phyloP scores from a whole-genome alignment of 2,329 filamentous ascomycete species.

The Fusarium penzigii region DNA sequence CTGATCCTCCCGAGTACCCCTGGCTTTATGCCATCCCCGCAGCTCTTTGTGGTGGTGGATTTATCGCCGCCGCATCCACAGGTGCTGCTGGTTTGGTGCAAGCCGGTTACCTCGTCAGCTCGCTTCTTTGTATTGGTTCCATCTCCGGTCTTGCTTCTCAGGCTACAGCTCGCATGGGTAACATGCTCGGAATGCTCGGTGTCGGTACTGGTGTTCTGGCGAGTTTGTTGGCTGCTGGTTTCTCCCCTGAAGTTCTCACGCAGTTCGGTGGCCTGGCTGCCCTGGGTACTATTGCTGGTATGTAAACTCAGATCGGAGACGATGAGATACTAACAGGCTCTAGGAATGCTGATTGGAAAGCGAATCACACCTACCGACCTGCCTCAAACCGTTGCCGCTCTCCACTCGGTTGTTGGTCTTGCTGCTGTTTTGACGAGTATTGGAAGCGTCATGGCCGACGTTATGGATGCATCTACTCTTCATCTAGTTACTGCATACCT shows the following conservation, averaged over 20 bases:
- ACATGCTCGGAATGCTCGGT: constrained; percentile 83
- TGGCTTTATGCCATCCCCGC: constrained; percentile 84
- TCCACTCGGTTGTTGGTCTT: constrained; percentile 88
- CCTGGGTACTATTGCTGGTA: constrained; percentile 65
- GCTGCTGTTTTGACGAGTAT: constrained; percentile 88
- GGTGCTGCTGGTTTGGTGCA: constrained; percentile 84
- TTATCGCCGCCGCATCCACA: constrained; percentile 75
- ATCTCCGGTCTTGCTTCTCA: constrained; percentile 82
- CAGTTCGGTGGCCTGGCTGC: constrained; percentile 80
- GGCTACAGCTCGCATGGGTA: constrained; percentile 79
- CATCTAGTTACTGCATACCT: constrained; percentile 86
- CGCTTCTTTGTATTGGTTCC: constrained; percentile 81
- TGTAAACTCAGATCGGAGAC: constrained; percentile 3
- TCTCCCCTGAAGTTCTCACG: constrained; percentile 73
- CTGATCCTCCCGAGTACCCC: constrained; percentile 84
- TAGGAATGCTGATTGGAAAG: constrained; percentile 74
- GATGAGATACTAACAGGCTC: constrained; percentile 8
- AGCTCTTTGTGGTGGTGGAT: constrained; percentile 76
- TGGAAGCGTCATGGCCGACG: constrained; percentile 77
- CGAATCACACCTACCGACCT: constrained; percentile 86
- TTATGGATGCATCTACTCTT: constrained; percentile 70
- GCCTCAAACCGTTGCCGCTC: constrained; percentile 83
- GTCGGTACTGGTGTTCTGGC: constrained; percentile 82
- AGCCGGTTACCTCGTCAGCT: constrained; percentile 84
- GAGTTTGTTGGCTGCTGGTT: constrained; percentile 78